These are phyloP conservation scores for Ceratocystis papillata DNA, from an alignment of 2,329 filamentous ascomycete genomes.

Conservation along the genomic window DNA sequence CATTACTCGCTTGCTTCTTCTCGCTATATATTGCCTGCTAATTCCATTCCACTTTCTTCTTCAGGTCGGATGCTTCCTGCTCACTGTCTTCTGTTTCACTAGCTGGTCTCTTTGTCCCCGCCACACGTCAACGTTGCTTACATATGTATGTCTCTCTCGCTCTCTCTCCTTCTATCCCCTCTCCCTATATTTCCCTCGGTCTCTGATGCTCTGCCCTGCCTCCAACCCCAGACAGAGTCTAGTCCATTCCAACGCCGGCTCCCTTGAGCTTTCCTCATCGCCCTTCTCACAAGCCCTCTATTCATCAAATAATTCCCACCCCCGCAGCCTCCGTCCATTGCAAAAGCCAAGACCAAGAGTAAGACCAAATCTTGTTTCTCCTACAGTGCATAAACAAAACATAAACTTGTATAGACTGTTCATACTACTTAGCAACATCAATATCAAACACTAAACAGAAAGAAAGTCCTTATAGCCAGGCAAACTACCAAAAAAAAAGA, in stretches of 20 bases:
- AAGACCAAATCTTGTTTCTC: too few relatives aligned
- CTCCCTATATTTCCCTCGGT: neutral
- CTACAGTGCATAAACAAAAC: neutral
- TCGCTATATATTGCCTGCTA: conserved; percentile 4
- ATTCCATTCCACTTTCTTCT: neutral
- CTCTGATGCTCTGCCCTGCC: neutral
- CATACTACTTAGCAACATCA: neutral
- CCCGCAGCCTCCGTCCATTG: too few relatives aligned
- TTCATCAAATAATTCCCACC: too few relatives aligned
- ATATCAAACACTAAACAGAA: neutral
- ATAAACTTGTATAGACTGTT: neutral
- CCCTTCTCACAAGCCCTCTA: neutral
- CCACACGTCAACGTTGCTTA: conserved; percentile 1
- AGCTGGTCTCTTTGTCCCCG: neutral
- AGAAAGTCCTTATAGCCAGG: too few relatives aligned
- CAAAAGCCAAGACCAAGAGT: too few relatives aligned
- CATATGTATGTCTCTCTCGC: neutral
- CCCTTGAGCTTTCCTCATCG: neutral
- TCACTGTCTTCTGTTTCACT: neutral
- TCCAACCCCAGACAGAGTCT: neutral
- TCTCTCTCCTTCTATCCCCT: neutral
- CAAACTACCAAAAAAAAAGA: neutral
- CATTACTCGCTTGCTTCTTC: neutral
- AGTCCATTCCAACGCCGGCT: neutral
- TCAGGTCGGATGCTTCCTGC: neutral